phyloP scores from a whole-genome alignment of 768 basidiomycete species.

The Tylopilus plumbeoviolaceoides region DNA sequence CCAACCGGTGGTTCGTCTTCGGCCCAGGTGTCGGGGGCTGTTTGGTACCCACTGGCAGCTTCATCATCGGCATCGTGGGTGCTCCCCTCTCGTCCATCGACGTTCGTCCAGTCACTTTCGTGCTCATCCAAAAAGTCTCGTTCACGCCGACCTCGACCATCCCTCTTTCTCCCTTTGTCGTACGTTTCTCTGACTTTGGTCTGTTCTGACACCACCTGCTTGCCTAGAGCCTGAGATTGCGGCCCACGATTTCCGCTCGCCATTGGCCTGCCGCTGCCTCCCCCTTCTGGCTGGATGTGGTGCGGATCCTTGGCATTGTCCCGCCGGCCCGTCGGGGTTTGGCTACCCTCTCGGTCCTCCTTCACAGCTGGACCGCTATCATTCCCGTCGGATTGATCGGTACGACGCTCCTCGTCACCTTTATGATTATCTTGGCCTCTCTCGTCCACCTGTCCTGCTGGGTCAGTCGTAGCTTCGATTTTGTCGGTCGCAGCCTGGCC shows the following conservation, averaged over 20 bases:
- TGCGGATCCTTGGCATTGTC: background rate
- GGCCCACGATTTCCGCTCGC: background rate
- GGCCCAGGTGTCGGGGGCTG: no score
- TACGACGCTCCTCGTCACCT: background rate
- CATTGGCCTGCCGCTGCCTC: background rate
- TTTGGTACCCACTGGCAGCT: no score
- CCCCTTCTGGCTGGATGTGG: background rate
- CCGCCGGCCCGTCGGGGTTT: background rate
- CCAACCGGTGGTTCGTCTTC: no score
- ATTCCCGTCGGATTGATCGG: background rate
- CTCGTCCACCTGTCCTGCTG: background rate
- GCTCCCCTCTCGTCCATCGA: no score
- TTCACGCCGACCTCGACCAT: no score
- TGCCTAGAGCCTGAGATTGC: background rate
- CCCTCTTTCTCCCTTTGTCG: no score
- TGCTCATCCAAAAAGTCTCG: no score
- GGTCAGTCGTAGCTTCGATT: background rate
- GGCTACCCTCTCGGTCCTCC: background rate
- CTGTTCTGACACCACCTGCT: background rate
- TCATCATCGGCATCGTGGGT: no score
- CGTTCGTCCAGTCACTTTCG: no score
- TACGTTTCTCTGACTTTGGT: no score
- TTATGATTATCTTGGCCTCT: background rate
- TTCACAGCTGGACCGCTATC: background rate
- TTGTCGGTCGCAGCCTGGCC: slow-evolving; percentile 31